phyloP scores from a whole-genome alignment of 495 filamentous ascomycete genomes.

The Chaetomium tenue region DNA sequence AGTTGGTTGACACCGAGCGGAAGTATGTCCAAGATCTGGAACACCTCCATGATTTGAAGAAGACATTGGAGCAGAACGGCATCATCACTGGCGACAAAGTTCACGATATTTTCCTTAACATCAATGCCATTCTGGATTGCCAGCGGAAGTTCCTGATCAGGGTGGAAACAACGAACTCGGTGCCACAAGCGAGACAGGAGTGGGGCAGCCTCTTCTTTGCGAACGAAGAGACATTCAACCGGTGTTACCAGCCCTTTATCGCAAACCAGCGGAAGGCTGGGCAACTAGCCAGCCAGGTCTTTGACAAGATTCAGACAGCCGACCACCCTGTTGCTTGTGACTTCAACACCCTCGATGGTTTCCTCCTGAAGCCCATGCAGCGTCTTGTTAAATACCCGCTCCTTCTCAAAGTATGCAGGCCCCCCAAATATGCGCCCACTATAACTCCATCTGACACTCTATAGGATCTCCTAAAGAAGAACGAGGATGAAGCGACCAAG shows the following conservation, averaged over 20 bases:
- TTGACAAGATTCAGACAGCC: constrained; percentile 57
- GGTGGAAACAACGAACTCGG: constrained; percentile 90
- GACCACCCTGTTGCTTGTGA: constrained; percentile 57
- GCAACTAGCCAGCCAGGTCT: constrained; percentile 57
- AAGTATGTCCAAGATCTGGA: constrained; percentile 99
- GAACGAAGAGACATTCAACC: constrained; percentile 73
- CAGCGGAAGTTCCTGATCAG: constrained; percentile 91
- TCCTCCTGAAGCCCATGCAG: constrained; percentile 95
- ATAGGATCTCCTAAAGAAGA: constrained; percentile 83
- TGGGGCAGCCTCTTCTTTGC: constrained; percentile 86
- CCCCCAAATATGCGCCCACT: constrained; percentile 19
- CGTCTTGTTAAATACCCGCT: constrained; percentile 91
- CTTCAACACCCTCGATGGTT: constrained; percentile 72
- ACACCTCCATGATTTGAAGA: constrained; percentile 89
- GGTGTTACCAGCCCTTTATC: constrained; percentile 89
- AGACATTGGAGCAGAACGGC: constrained; percentile 79
- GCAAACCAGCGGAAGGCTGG: constrained; percentile 81
- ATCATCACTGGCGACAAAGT: constrained; percentile 85
- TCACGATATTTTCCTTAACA: constrained; percentile 93
- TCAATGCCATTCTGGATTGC: constrained; percentile 91
- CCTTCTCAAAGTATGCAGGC: constrained; percentile 72
- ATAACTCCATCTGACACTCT: constrained; percentile 15
- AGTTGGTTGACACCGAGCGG: constrained; percentile 89
- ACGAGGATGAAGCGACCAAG: constrained; percentile 65
- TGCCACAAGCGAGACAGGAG: constrained; percentile 73